Percentiles rank a stretch among this genome's conserved stretches.
phyloP scores from a whole-genome alignment of 2,329 filamentous ascomycete species.

The Aspergillus luchuensis region DNA sequence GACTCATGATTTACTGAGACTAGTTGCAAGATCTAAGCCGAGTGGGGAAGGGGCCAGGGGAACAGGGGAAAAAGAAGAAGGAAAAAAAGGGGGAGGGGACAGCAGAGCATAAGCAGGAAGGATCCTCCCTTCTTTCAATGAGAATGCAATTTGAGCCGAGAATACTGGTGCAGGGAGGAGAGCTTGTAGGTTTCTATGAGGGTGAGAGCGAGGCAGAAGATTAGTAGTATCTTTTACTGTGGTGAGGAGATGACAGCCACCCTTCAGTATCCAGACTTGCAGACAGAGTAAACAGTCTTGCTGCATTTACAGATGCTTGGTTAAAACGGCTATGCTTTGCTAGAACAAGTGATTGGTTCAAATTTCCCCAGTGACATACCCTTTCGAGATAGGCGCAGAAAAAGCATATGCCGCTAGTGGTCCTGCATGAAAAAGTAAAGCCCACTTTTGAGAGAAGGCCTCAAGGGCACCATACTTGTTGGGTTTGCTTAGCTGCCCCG shows the following conservation, averaged over 20 bases:
- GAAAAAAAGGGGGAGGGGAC: constrained; percentile 1
- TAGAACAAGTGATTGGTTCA: not conserved
- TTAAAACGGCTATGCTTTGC: not conserved
- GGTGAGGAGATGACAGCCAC: not conserved
- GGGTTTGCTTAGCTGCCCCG: not conserved
- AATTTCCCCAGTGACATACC: not conserved
- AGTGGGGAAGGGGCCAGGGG: constrained; percentile 4
- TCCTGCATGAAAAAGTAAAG: not conserved
- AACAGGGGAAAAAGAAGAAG: no score
- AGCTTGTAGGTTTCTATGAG: not conserved
- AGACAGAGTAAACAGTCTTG: not conserved
- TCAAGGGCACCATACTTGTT: not conserved
- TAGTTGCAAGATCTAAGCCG: not conserved
- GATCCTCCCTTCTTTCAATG: not conserved
- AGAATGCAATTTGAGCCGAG: not conserved
- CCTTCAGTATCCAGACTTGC: not conserved
- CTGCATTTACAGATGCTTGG: not conserved
- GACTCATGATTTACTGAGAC: not conserved
- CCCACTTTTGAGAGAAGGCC: not conserved
- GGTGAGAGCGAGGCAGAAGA: not conserved
- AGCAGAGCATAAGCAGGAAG: constrained; percentile 2
- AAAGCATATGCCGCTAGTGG: not conserved
- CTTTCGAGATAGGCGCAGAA: not conserved
- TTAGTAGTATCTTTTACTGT: not conserved
- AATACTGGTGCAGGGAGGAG: no score